Conservation (phyloP, 768 basidiomycete species). For the Boletus rex-veris region DNA sequence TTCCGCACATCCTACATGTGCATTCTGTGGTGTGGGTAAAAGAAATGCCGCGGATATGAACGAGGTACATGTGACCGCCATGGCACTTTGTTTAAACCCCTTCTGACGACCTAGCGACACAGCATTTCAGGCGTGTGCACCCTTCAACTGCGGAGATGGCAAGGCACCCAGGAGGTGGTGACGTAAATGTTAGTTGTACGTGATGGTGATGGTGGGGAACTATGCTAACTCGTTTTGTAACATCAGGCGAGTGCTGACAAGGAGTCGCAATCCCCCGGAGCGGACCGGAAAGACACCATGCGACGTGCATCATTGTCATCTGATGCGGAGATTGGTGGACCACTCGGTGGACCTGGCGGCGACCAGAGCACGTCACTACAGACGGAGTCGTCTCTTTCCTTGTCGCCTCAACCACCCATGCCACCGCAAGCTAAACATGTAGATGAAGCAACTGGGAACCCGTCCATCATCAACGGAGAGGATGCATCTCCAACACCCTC, state of each 20-base stretch:
- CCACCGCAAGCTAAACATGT: not conserved
- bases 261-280: not conserved
- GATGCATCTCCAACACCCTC: conserved; percentile 22
- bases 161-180: not conserved
- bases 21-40: conserved; percentile 16
- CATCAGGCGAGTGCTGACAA: conserved; percentile 1
- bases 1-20: conserved; percentile 20
- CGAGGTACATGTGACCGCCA: conserved; percentile 16
- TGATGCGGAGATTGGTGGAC: not conserved
- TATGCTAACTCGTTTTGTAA: conserved; percentile 1
- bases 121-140: conserved; percentile 24
- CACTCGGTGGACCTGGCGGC: not conserved
- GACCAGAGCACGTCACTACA: not conserved
- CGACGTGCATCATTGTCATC: not conserved
- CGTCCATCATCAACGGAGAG: not conserved
- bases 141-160: conserved; percentile 1
- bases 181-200: conserved; percentile 3
- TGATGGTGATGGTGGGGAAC: not conserved
- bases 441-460: not conserved
- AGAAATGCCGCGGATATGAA: conserved; percentile 14
- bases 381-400: not conserved
- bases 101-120: conserved; percentile 3
- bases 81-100: not conserved
- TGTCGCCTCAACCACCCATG: not conserved
- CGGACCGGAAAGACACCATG: not conserved